Conservation (phyloP, 305 asterid genomes). For the Plantago coronopus region DNA sequence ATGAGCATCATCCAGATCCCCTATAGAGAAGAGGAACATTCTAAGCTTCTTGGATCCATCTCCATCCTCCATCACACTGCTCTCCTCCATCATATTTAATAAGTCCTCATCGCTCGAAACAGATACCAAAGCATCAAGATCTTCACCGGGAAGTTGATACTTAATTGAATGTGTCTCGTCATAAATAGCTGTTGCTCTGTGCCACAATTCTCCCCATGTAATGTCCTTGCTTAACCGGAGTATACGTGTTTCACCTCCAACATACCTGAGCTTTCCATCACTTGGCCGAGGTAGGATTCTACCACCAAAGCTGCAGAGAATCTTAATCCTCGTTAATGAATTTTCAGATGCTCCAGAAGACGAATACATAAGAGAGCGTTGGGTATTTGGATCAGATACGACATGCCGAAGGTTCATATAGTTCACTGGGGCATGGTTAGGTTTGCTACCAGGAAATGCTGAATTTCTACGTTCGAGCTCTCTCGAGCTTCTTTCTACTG, state of each 20-base stretch:
- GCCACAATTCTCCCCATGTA: conserved; percentile 60
- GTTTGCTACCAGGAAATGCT: conserved; percentile 36
- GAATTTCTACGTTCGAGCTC: conserved; percentile 34
- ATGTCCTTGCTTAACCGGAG: conserved; percentile 59
- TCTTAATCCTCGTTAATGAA: conserved; percentile 47
- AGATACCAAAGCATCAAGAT: conserved; percentile 75
- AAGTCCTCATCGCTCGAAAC: conserved; percentile 72
- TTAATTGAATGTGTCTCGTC: conserved; percentile 48
- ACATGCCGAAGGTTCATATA: conserved; percentile 24
- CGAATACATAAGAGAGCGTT: conserved; percentile 30
- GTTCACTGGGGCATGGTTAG: conserved; percentile 32
- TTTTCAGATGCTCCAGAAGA: conserved; percentile 55
- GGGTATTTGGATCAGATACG: conserved; percentile 33
- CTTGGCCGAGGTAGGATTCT: conserved; percentile 70
- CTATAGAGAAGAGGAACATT: conserved; percentile 56
- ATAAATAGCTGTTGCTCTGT: conserved; percentile 44
- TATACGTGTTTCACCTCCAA: conserved; percentile 82
- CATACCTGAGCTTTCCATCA: conserved; percentile 78
- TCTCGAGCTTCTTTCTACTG: conserved; percentile 33
- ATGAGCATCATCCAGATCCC: conserved; percentile 64
- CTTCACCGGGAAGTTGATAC: conserved; percentile 87
- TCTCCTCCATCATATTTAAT: conserved; percentile 83
- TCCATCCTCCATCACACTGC: conserved; percentile 48
- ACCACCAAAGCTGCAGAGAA: conserved; percentile 79
- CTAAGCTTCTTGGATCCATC: conserved; percentile 55